A percentile compares a stretch with the other conserved stretches of the same genome.
phyloP scores from a whole-genome alignment of 1,139 yeast species.

The Debaryomyces fabryi region DNA sequence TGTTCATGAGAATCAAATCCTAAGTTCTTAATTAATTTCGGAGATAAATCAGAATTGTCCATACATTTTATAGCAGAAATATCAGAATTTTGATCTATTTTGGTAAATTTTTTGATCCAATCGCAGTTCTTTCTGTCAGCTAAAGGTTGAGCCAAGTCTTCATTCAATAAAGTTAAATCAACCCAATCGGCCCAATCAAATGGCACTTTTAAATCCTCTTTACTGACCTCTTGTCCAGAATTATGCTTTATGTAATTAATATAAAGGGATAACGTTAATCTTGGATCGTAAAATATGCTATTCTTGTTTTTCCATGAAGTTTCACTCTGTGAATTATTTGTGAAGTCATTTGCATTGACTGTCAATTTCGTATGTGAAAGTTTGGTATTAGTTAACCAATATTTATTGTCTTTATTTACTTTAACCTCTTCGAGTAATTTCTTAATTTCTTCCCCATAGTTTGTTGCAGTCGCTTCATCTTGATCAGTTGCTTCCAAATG shows the following conservation, averaged over 20 bases:
- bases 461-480: slow-evolving; percentile 1
- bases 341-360: slow-evolving; percentile 21
- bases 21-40: slow-evolving; percentile 20
- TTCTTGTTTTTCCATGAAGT: slow-evolving; percentile 23
- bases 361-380: slow-evolving; percentile 20
- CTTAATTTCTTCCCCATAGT: slow-evolving; percentile 18
- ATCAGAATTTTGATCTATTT: slow-evolving; percentile 13
- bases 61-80: slow-evolving; percentile 20
- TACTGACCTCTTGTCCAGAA: slow-evolving; percentile 11
- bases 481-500: slow-evolving; percentile 5
- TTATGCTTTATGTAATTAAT: slow-evolving; percentile 26
- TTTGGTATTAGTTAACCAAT: slow-evolving; percentile 29
- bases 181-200: slow-evolving; percentile 37
- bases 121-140: slow-evolving; percentile 17
- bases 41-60: slow-evolving; percentile 22
- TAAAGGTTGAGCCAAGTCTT: slow-evolving; percentile 20
- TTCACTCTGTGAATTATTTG: slow-evolving; percentile 14
- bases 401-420: slow-evolving; percentile 18
- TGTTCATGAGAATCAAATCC: slow-evolving; percentile 27
- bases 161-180: slow-evolving; percentile 24
- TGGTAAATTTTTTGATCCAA: slow-evolving; percentile 13
- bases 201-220: slow-evolving; percentile 22
- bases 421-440: slow-evolving; percentile 21
- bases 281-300: slow-evolving; percentile 37
- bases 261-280: slow-evolving; percentile 42